Conservation (phyloP, 768 basidiomycete genomes). For the Grammothele lineata region DNA sequence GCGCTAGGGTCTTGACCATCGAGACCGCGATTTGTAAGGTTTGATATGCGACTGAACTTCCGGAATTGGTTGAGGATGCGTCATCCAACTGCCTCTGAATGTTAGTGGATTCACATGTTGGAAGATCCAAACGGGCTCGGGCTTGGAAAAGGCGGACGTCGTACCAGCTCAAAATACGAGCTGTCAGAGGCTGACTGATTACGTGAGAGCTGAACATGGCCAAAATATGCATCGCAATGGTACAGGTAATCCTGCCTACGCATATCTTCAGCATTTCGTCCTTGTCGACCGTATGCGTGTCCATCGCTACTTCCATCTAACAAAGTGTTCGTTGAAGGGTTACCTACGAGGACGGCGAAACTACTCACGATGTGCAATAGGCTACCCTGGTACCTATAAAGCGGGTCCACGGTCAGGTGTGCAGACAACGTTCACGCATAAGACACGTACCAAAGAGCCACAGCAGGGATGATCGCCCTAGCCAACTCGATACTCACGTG, state of each 20-base stretch:
- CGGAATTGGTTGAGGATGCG: slow-evolving; percentile 40
- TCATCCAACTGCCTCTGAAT: slow-evolving; percentile 63
- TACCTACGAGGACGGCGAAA: not conserved
- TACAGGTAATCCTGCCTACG: slow-evolving; percentile 49
- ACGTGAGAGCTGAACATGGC: slow-evolving; percentile 25
- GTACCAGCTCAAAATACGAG: slow-evolving; percentile 57
- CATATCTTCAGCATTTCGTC: slow-evolving; percentile 51
- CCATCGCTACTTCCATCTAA: slow-evolving; percentile 64
- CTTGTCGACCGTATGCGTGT: slow-evolving; percentile 57
- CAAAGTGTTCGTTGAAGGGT: not conserved
- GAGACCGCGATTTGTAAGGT: slow-evolving; percentile 43
- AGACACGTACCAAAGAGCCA: slow-evolving; percentile 50
- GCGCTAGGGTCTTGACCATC: slow-evolving; percentile 43
- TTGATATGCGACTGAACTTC: slow-evolving; percentile 50
- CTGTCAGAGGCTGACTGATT: slow-evolving; percentile 42
- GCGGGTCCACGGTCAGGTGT: not conserved
- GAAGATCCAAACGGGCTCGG: slow-evolving; percentile 68
- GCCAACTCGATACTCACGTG: slow-evolving; percentile 43
- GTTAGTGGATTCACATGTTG: slow-evolving; percentile 66
- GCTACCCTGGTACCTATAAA: slow-evolving; percentile 61
- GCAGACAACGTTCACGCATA: not conserved
- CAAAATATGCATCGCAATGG: slow-evolving; percentile 44
- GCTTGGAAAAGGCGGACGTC: slow-evolving; percentile 61
- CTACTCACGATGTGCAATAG: slow-evolving; percentile 53
- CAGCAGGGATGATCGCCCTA: slow-evolving; percentile 54